These are phyloP conservation scores for Xylaria sp. DNA, from an alignment of 2,329 filamentous ascomycete genomes.

Conservation along the genomic window DNA sequence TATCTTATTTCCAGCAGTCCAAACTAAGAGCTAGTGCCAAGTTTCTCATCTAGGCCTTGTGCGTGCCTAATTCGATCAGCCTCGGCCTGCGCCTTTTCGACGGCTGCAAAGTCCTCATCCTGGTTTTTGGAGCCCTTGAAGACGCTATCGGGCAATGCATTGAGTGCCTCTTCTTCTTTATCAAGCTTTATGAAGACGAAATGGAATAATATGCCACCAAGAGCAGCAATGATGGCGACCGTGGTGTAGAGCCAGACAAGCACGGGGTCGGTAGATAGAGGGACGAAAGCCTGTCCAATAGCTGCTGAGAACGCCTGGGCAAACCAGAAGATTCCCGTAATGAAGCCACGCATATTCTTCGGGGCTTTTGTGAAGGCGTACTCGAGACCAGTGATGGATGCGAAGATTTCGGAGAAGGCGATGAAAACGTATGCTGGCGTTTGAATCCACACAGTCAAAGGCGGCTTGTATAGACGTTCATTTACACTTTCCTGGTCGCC, in stretches of 20 bases:
- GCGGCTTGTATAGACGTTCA: slow-evolving; percentile 38
- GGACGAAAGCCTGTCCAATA: slow-evolving; percentile 64
- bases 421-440: slow-evolving; percentile 62
- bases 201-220: slow-evolving; percentile 72
- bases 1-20: too few species aligned
- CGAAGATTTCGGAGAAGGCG: slow-evolving; percentile 65
- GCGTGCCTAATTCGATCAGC: slow-evolving; percentile 35
- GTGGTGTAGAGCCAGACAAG: slow-evolving; percentile 76
- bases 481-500: slow-evolving; percentile 20
- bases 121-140: slow-evolving; percentile 38
- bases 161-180: slow-evolving; percentile 68
- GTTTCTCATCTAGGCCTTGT: slow-evolving; percentile 29
- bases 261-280: slow-evolving; percentile 65
- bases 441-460: slow-evolving; percentile 68
- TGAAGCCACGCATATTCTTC: slow-evolving; percentile 69
- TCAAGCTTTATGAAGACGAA: slow-evolving; percentile 67
- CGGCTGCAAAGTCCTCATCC: slow-evolving; percentile 34
- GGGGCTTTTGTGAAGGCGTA: slow-evolving; percentile 78
- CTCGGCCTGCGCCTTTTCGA: slow-evolving; percentile 34
- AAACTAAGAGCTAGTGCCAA: background rate
- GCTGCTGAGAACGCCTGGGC: slow-evolving; percentile 64
- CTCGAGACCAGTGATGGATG: slow-evolving; percentile 71
- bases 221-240: slow-evolving; percentile 68
- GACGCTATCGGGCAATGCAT: slow-evolving; percentile 54
- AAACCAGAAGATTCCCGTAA: slow-evolving; percentile 64